Percentiles rank a stretch among this genome's conserved stretches.
These are phyloP conservation scores for Fusarium pseudograminearum DNA, from an alignment of 2,329 filamentous ascomycete species.

Conservation along the genomic window DNA sequence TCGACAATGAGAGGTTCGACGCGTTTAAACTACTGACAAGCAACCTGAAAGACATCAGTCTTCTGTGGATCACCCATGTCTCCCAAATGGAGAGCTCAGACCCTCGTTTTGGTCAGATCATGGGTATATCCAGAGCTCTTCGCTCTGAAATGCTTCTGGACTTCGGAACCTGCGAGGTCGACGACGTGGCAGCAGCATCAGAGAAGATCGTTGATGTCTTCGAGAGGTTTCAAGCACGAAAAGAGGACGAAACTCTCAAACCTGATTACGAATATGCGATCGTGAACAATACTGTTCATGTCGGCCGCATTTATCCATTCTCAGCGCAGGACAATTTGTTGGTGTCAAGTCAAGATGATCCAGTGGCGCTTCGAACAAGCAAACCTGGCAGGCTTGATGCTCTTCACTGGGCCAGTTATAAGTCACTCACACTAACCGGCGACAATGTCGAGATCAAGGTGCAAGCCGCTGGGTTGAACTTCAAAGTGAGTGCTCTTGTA, in stretches of 20 bases:
- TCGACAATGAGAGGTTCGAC: not conserved
- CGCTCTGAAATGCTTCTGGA: not conserved
- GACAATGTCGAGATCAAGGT: constrained; percentile 5
- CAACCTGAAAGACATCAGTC: not conserved
- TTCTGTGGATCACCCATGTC: constrained; percentile 4
- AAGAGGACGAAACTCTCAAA: not conserved
- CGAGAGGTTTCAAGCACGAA: not conserved
- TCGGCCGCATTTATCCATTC: not conserved
- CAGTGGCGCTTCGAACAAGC: constrained; percentile 1
- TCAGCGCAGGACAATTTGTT: not conserved
- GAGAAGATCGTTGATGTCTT: not conserved
- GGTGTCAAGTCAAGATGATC: not conserved
- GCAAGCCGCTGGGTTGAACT: not conserved
- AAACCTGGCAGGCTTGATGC: constrained; percentile 5
- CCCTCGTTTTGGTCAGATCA: not conserved
- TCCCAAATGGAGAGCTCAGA: not conserved
- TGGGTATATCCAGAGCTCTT: not conserved
- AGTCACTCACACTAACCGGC: not conserved
- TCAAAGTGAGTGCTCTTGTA: not conserved
- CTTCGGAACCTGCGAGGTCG: constrained; percentile 1
- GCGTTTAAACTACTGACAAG: not conserved
- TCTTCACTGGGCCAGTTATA: constrained; percentile 1
- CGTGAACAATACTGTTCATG: not conserved
- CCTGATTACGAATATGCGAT: constrained; percentile 10
- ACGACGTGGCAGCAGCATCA: not conserved